Percentiles rank a stretch among this genome's conserved stretches.
phyloP scores from a whole-genome alignment of 2,329 filamentous ascomycete genomes.

The Emmonsia crescens region DNA sequence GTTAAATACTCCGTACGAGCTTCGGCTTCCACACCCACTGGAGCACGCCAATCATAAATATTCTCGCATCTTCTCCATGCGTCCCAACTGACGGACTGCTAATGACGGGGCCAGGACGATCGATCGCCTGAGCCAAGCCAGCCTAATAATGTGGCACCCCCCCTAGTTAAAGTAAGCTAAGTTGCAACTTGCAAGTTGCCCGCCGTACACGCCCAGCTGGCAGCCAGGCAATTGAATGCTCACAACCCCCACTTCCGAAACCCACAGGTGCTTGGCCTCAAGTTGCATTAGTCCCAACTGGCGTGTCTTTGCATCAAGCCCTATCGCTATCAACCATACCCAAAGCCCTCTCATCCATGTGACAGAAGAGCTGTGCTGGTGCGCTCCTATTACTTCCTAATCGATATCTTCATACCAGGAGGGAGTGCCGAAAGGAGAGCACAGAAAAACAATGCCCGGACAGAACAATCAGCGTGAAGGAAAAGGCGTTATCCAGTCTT shows the following conservation, averaged over 20 bases:
- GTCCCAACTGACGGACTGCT: too few relatives aligned
- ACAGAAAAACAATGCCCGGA: background rate
- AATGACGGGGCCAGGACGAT: background rate
- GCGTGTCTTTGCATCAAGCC: background rate
- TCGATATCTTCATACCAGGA: background rate
- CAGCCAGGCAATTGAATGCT: background rate
- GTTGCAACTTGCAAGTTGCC: background rate
- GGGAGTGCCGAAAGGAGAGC: background rate
- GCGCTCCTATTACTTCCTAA: background rate
- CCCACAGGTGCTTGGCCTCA: background rate
- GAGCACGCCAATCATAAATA: too few relatives aligned
- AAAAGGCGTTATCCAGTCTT: background rate
- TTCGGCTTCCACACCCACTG: too few relatives aligned
- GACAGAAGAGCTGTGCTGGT: too few relatives aligned
- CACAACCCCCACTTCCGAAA: background rate
- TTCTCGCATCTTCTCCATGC: too few relatives aligned
- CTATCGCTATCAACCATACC: background rate
- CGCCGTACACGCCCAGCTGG: background rate
- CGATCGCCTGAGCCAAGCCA: background rate
- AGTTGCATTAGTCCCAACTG: background rate
- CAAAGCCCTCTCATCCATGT: background rate
- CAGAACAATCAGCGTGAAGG: background rate
- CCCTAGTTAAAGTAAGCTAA: too few relatives aligned
- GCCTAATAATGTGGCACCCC: background rate
- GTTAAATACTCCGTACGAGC: too few relatives aligned